Percentiles rank a stretch among this genome's conserved stretches.
Conservation (phyloP, 768 basidiomycete genomes). For the Trametes coccinea region DNA sequence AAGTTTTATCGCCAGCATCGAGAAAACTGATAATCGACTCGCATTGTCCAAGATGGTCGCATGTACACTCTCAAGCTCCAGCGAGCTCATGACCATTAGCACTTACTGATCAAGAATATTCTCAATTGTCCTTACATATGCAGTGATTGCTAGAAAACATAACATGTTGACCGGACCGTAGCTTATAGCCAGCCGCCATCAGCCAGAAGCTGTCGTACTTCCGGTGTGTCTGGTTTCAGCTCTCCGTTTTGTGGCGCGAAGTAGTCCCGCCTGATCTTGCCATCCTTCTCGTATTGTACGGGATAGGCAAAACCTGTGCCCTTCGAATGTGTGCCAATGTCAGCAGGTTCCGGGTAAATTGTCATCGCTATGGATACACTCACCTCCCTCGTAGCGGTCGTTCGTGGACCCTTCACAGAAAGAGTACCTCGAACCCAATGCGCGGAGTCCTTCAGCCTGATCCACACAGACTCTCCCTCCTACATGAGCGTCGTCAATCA, state of each 20-base stretch:
- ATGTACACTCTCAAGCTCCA: too few relatives aligned
- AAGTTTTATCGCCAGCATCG: too few relatives aligned
- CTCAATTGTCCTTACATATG: too few relatives aligned
- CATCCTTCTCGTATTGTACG: conserved; percentile 41
- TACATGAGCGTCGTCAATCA: conserved; percentile 25
- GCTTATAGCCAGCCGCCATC: conserved; percentile 47
- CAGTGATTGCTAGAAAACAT: too few relatives aligned
- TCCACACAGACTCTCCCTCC: conserved; percentile 54
- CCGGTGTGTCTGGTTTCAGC: conserved; percentile 57
- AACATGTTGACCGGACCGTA: too few relatives aligned
- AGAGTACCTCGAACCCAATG: conserved; percentile 55
- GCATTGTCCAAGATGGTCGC: too few relatives aligned
- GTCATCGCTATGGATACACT: conserved; percentile 12
- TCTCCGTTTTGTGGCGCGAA: conserved; percentile 67
- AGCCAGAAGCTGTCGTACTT: conserved; percentile 48
- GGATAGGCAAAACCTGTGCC: conserved; percentile 55
- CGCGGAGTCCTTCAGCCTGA: conserved; percentile 45
- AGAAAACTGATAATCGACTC: too few relatives aligned
- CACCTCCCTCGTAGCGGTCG: conserved; percentile 50
- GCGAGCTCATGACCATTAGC: too few relatives aligned
- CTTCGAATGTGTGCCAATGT: conserved; percentile 29
- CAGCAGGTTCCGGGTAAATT: too few relatives aligned
- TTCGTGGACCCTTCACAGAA: conserved; percentile 44
- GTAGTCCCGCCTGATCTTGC: conserved; percentile 51
- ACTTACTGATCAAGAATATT: too few relatives aligned